Percentiles rank a stretch among this genome's conserved stretches.
phyloP scores from a whole-genome alignment of 2,329 filamentous ascomycete species.

The Arthrobotrys conoides region DNA sequence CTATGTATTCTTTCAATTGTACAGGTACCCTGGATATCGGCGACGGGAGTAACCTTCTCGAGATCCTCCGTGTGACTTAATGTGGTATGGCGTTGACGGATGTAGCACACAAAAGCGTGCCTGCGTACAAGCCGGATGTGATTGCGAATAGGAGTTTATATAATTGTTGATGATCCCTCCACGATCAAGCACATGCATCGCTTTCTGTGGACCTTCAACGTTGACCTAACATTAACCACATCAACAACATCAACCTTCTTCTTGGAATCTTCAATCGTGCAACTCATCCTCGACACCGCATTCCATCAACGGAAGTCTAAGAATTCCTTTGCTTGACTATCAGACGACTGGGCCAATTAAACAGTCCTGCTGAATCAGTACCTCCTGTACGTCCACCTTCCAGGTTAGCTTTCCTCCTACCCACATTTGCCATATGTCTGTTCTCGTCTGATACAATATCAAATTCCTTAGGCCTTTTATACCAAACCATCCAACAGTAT shows the following conservation, averaged over 20 bases:
- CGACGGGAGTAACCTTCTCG: constrained; percentile 19
- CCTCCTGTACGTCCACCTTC: not conserved
- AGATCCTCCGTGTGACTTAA: constrained; percentile 2
- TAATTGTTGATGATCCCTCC: constrained; percentile 18
- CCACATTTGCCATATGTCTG: not conserved
- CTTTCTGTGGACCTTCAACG: not conserved
- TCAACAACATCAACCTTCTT: not conserved
- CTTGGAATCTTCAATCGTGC: not conserved
- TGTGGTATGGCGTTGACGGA: constrained; percentile 17
- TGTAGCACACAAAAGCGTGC: constrained; percentile 22
- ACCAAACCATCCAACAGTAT: not conserved
- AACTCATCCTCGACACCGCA: constrained; percentile 10
- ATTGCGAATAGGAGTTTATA: constrained; percentile 7
- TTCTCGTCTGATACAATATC: not conserved
- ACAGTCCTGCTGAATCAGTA: not conserved
- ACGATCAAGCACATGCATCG: not conserved
- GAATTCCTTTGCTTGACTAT: constrained; percentile 9
- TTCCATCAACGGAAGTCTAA: constrained; percentile 7
- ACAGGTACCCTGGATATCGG: not conserved
- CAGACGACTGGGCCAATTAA: not conserved
- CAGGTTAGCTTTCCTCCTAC: not conserved
- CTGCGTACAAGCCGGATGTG: not conserved
- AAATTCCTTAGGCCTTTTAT: not conserved
- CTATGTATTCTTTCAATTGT: not conserved
- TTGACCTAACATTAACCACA: not conserved